phyloP scores from a whole-genome alignment of 2,329 filamentous ascomycete species.

The Aspergillus cejpii region DNA sequence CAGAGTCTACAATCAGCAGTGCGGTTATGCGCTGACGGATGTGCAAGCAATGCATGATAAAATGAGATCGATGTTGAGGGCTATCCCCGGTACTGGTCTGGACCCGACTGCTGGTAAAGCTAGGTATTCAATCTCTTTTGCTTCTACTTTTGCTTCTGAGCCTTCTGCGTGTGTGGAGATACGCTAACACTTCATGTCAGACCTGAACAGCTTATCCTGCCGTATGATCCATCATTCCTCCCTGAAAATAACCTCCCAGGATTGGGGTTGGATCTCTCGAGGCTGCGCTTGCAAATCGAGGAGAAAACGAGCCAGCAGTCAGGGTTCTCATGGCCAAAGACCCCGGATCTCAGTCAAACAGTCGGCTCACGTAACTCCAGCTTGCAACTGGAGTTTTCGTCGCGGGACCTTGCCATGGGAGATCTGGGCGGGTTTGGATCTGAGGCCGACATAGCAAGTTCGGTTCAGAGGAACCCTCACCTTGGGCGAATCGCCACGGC shows the following conservation, averaged over 20 bases:
- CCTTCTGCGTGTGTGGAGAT: too few species aligned
- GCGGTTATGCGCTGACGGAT: constrained; percentile 75
- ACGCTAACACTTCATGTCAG: constrained; percentile 45
- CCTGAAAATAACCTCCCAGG: constrained; percentile 58
- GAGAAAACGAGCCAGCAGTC: constrained; percentile 28
- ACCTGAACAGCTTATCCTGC: constrained; percentile 66
- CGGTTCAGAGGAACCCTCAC: constrained; percentile 26
- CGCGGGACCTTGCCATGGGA: constrained; percentile 38
- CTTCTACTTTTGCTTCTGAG: too few species aligned
- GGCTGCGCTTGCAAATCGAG: constrained; percentile 36
- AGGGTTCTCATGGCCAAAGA: constrained; percentile 29
- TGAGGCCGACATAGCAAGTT: constrained; percentile 40
- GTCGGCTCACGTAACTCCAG: constrained; percentile 22
- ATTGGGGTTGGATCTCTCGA: constrained; percentile 50
- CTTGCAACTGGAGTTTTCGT: constrained; percentile 45
- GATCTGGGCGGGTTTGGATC: constrained; percentile 36
- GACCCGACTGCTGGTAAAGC: constrained; percentile 65
- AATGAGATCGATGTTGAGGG: constrained; percentile 62
- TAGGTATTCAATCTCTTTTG: constrained; percentile 51
- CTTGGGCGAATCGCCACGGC: constrained; percentile 22
- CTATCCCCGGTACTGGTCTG: constrained; percentile 53
- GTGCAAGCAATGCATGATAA: constrained; percentile 66
- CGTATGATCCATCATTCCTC: constrained; percentile 76
- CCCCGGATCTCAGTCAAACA: constrained; percentile 28
- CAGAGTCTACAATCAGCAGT: constrained; percentile 81